phyloP scores from a whole-genome alignment of 140 eudicot species.

The Oenanthe javanica region DNA sequence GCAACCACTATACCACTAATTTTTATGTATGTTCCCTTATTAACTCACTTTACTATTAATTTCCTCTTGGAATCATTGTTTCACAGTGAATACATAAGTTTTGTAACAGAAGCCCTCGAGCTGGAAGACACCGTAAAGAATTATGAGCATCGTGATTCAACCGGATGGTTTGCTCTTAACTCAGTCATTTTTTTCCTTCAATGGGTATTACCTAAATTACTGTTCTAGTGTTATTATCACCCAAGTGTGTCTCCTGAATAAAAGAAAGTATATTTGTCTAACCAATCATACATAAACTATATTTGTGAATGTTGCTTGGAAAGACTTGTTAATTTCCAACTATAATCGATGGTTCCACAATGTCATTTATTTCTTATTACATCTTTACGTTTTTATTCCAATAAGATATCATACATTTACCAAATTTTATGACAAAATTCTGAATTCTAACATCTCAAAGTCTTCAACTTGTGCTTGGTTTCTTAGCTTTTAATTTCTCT shows the following conservation, averaged over 20 bases:
- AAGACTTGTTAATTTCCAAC: not conserved
- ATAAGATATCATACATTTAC: not conserved
- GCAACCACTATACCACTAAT: too few relatives aligned
- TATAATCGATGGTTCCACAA: not conserved
- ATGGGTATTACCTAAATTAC: conserved; percentile 12
- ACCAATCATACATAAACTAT: not conserved
- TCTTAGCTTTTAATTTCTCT: not conserved
- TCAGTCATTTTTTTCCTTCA: conserved; percentile 30
- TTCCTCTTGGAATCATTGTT: conserved; percentile 15
- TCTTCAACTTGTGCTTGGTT: not conserved
- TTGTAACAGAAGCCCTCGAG: conserved; percentile 71
- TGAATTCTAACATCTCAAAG: not conserved
- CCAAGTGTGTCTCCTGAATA: not conserved
- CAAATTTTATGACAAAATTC: not conserved
- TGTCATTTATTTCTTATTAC: not conserved
- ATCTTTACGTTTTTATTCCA: not conserved
- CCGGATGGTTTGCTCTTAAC: conserved; percentile 63
- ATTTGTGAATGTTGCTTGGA: not conserved
- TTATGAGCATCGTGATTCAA: conserved; percentile 47
- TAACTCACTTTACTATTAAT: not conserved
- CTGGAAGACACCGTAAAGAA: conserved; percentile 79
- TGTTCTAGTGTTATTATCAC: not conserved
- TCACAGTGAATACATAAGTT: conserved; percentile 61
- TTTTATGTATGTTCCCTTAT: not conserved
- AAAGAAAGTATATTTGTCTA: not conserved